Evolutionary conservation across 768 basidiomycete genomes (phyloP).

Genomic region (Auricularia heimuer): DNA sequence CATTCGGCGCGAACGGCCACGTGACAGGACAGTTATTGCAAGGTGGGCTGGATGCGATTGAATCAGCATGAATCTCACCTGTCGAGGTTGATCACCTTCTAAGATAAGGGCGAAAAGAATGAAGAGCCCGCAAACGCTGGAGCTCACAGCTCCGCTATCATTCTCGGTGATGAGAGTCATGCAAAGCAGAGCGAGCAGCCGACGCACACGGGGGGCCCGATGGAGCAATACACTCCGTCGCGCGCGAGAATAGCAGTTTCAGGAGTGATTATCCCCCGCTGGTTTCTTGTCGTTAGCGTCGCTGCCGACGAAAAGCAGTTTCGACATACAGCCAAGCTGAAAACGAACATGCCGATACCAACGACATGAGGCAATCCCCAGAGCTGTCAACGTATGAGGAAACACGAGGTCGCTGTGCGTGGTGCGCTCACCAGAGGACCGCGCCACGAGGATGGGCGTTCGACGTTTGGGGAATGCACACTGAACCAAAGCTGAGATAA

Average conservation of each 20-base stretch:
- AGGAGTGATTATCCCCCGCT: neutral
- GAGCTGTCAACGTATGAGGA: neutral
- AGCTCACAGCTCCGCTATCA: neutral
- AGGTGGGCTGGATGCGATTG: neutral
- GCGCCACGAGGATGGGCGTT: neutral
- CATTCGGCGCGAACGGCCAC: neutral
- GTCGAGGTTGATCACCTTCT: neutral
- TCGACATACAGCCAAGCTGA: neutral
- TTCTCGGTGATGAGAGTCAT: neutral
- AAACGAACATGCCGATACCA: neutral
- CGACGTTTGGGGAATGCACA: neutral
- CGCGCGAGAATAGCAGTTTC: neutral
- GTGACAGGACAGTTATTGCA: neutral
- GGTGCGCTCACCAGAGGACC: neutral
- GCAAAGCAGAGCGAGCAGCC: neutral
- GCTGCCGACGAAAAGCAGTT: neutral
- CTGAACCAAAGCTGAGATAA: neutral
- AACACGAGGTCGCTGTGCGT: neutral
- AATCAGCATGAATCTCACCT: no score
- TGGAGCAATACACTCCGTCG: neutral
- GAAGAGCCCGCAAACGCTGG: neutral
- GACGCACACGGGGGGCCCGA: neutral
- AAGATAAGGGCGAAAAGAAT: neutral
- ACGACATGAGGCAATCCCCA: neutral
- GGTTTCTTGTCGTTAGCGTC: neutral